These are phyloP conservation scores for Apocynum venetum DNA, from an alignment of 257 asterid species.

Conservation along the genomic window DNA sequence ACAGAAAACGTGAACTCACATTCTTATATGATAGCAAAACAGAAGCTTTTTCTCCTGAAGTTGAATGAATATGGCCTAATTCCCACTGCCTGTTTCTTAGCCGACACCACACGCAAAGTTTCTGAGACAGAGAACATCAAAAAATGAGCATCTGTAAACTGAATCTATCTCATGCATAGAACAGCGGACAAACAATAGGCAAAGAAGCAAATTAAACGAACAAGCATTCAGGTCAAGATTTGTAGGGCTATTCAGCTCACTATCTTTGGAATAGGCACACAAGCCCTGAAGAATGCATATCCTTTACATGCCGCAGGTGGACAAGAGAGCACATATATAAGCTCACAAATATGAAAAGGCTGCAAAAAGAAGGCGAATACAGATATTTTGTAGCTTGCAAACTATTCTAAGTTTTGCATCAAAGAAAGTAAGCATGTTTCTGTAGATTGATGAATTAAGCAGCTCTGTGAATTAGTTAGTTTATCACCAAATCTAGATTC, in stretches of 20 bases:
- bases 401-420: neutral
- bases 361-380: neutral
- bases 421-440: neutral
- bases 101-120: constrained; percentile 73
- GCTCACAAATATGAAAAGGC: neutral
- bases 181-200: neutral
- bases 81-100: constrained; percentile 58
- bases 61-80: constrained; percentile 66
- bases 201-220: neutral
- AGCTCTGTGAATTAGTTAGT: neutral
- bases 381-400: neutral
- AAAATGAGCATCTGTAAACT: constrained; percentile 14
- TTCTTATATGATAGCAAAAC: constrained; percentile 60
- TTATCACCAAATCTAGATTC: neutral
- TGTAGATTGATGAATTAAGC: neutral
- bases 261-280: neutral
- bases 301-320: neutral
- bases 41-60: constrained; percentile 64
- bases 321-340: neutral
- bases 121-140: constrained; percentile 46
- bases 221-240: neutral
- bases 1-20: constrained; percentile 45
- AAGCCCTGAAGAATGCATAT: neutral
- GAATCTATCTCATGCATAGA: constrained; percentile 12
- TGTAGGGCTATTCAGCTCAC: neutral